Base-by-base conservation (phyloP, 768 basidiomycete species). In the Lactarius tabidus region DNA sequence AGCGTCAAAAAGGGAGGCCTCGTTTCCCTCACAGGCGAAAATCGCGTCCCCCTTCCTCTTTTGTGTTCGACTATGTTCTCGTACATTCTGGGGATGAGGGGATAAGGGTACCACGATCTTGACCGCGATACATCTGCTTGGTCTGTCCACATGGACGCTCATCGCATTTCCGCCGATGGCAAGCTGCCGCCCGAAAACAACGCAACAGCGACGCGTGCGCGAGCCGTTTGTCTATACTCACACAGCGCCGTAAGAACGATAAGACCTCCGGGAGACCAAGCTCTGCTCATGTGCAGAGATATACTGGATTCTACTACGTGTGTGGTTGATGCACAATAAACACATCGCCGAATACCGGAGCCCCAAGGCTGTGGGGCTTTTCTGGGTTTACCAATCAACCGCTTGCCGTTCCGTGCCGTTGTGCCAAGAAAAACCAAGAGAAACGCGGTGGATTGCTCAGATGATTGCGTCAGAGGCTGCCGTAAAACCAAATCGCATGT, bases 1-100 rank as follows among this genome's bases (percentile, higher is more conserved):
- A 86, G 84, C 38, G 82, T 85, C 23, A 98, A 99, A 79, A 97
- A 97, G 72, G 97, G 98, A 74, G 97, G 97, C 0, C 72, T 99
- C 26, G 80, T 89, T 36, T 94, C 91, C 1, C 79, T 96, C 23
- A 75, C 84, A 61, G 93, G 91, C 88, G 61, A 63, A 76, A 59
- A 3, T 28, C 23, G 17, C 5, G 20, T 33, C 15, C 28, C 26
- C 14, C 31, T 12, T 64, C 29, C 18, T n/a, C n/a, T n/a, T 20
- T 10, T 23, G 7, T 12, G 15, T 29, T 26, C 17, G 43, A 31
- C 36, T 18, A n/a, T 45, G 6, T 20, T 60, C 17, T 56, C 59
- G 54, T 33, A 53, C 43, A 53, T 43, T 39, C 45, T 36, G 35
- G 59, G 45, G 29, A 55, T 55, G 45, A 88, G 96, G n/a, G n/a